Conservation (phyloP, 139 green algal genomes). For the Picocystis salinarum region DNA sequence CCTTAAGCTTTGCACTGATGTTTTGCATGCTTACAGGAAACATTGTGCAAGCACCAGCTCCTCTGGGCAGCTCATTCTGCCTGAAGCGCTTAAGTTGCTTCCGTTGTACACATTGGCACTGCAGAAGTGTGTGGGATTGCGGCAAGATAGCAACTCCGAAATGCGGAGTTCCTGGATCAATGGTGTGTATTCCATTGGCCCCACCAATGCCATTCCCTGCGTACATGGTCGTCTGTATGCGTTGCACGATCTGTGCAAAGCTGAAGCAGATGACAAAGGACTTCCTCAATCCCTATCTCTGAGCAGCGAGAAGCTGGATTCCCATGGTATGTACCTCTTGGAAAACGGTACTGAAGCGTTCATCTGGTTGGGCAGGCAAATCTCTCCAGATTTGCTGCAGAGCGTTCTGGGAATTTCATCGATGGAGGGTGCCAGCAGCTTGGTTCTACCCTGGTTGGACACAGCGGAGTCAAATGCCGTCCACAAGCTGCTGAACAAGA, state of each 20-base stretch:
- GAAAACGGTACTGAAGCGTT: conserved; percentile 51
- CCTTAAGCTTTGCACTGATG: conserved; percentile 8
- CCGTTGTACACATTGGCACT: conserved; percentile 59
- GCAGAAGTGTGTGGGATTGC: conserved; percentile 47
- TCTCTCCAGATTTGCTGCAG: conserved; percentile 10
- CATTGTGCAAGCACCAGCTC: conserved; percentile 40
- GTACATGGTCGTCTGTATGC: neutral
- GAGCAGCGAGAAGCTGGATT: conserved; percentile 17
- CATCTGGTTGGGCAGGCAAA: conserved; percentile 17
- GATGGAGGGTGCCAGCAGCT: no score
- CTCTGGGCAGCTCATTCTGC: conserved; percentile 67
- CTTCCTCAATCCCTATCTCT: neutral
- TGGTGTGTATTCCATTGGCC: neutral
- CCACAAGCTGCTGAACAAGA: neutral
- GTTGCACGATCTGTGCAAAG: conserved; percentile 12
- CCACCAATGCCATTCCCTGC: neutral
- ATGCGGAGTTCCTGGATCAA: conserved; percentile 5
- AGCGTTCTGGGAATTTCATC: neutral
- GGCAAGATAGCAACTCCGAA: conserved; percentile 16
- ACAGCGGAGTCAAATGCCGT: neutral
- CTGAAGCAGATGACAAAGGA: neutral
- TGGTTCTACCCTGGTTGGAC: no score
- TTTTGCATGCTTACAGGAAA: conserved; percentile 41
- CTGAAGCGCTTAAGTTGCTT: conserved; percentile 77
- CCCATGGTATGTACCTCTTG: conserved; percentile 52